phyloP scores from a whole-genome alignment of 2,329 filamentous ascomycete genomes.

The Fusarium pseudograminearum region DNA sequence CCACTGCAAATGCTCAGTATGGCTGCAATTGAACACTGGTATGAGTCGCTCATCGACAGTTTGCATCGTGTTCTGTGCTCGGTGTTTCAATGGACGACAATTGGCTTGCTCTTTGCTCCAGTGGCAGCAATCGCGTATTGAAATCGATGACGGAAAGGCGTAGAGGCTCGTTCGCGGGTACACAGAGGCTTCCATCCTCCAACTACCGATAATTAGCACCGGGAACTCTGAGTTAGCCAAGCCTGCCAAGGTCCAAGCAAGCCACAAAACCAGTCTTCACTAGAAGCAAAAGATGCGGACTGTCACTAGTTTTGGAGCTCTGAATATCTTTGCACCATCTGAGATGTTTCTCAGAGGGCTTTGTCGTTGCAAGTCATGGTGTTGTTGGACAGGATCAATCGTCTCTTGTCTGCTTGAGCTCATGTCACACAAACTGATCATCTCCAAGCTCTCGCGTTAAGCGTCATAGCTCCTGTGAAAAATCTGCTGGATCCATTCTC shows the following conservation, averaged over 20 bases:
- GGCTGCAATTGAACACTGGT: neutral
- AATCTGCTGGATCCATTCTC: slow-evolving; percentile 4
- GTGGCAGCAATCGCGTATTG: neutral
- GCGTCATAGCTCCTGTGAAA: slow-evolving; percentile 23
- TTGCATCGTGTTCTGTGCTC: neutral
- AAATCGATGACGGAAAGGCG: neutral
- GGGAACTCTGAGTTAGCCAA: slow-evolving; percentile 10
- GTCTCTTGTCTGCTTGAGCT: neutral
- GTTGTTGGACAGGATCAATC: neutral
- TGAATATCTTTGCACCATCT: neutral
- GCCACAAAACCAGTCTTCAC: neutral
- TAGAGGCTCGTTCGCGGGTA: neutral
- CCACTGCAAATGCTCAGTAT: neutral
- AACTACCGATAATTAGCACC: slow-evolving; percentile 19
- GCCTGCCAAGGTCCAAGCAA: neutral
- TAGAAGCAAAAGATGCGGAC: neutral
- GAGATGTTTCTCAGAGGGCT: neutral
- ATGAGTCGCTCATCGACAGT: neutral
- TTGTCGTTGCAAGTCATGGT: neutral
- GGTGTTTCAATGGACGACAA: no score
- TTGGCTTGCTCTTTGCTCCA: neutral
- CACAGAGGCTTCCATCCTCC: neutral
- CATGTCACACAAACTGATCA: neutral
- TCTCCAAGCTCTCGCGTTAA: neutral
- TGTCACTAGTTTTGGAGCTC: neutral